Percentiles rank a stretch among this genome's conserved stretches.
These are phyloP conservation scores for Berberis vulgaris DNA, from an alignment of 164 flowering plant species.

Conservation along the genomic window DNA sequence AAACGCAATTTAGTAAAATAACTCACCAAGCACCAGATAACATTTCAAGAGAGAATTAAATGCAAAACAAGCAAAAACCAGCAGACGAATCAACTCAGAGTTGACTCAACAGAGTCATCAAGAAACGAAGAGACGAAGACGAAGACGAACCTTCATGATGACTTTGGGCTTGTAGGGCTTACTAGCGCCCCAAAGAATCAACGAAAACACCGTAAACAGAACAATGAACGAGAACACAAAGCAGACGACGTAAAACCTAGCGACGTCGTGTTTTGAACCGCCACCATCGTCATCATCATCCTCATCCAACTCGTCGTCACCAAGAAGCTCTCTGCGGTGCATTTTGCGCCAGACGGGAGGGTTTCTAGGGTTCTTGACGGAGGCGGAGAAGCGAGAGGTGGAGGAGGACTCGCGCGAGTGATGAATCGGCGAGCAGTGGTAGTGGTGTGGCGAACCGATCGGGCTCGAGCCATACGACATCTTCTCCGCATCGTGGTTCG, in stretches of 20 bases:
- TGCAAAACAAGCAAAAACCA: background rate
- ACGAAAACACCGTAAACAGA: slow-evolving; percentile 50
- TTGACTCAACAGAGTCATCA: background rate
- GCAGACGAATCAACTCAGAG: background rate
- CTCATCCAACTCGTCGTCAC: slow-evolving; percentile 23
- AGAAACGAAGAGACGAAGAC: background rate
- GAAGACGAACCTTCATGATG: slow-evolving; percentile 49
- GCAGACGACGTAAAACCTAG: slow-evolving; percentile 34
- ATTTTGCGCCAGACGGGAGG: slow-evolving; percentile 37
- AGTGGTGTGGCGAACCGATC: slow-evolving; percentile 51
- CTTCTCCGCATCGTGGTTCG: slow-evolving; percentile 80
- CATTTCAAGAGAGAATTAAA: too few relatives aligned
- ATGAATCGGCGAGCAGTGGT: slow-evolving; percentile 73
- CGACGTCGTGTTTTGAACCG: background rate
- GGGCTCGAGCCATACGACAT: slow-evolving; percentile 83
- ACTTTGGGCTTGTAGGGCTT: slow-evolving; percentile 46
- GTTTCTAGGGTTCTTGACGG: slow-evolving; percentile 35
- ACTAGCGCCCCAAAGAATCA: slow-evolving; percentile 87
- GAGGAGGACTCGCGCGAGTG: slow-evolving; percentile 91
- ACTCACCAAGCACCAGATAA: background rate
- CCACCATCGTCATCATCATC: slow-evolving; percentile 14
- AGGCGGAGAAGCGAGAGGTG: slow-evolving; percentile 60
- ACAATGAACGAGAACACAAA: slow-evolving; percentile 41
- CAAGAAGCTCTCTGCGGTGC: background rate
- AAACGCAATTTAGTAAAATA: too few relatives aligned